Evolutionary conservation across 176 grass and related monocot genomes (phyloP).

Genomic region (Carex myosuroides): DNA sequence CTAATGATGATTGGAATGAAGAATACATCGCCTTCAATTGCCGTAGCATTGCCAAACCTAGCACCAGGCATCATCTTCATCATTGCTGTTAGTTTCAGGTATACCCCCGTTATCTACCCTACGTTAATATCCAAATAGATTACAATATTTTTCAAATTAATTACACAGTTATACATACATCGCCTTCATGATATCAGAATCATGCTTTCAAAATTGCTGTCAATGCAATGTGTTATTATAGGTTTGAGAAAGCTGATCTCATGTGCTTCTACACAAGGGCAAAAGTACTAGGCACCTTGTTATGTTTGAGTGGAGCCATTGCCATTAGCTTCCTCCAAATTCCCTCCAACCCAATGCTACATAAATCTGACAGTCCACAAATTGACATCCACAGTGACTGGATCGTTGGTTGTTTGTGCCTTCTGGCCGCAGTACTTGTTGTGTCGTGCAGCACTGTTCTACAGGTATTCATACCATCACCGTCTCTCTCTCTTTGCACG

Average conservation of each 20-base stretch:
- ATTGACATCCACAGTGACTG: slow-evolving; percentile 29
- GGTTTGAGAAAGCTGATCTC: slow-evolving; percentile 74
- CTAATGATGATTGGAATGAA: slow-evolving; percentile 58
- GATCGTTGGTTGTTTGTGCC: slow-evolving; percentile 44
- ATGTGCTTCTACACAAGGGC: slow-evolving; percentile 56
- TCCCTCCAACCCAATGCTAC: slow-evolving; percentile 5
- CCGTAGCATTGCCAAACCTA: slow-evolving; percentile 64
- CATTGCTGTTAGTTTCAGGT: slow-evolving; percentile 51
- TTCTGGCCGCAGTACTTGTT: slow-evolving; percentile 44
- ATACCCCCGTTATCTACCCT: background rate
- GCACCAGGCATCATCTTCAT: slow-evolving; percentile 68
- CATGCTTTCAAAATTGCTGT: background rate
- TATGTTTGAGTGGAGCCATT: slow-evolving; percentile 58
- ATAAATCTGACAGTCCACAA: background rate
- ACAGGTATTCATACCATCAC: slow-evolving; percentile 28
- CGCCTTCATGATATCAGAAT: background rate
- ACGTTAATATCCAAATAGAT: background rate
- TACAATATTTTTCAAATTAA: background rate
- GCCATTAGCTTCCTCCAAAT: slow-evolving; percentile 62
- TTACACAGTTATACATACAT: background rate
- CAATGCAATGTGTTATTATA: slow-evolving; percentile 16
- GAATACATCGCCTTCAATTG: slow-evolving; percentile 66
- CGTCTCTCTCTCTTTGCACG: background rate
- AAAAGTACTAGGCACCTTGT: slow-evolving; percentile 57
- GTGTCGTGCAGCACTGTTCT: slow-evolving; percentile 50